Base-by-base conservation (phyloP, 768 basidiomycete species). In the Rhodosporidiobolus odoratus region DNA sequence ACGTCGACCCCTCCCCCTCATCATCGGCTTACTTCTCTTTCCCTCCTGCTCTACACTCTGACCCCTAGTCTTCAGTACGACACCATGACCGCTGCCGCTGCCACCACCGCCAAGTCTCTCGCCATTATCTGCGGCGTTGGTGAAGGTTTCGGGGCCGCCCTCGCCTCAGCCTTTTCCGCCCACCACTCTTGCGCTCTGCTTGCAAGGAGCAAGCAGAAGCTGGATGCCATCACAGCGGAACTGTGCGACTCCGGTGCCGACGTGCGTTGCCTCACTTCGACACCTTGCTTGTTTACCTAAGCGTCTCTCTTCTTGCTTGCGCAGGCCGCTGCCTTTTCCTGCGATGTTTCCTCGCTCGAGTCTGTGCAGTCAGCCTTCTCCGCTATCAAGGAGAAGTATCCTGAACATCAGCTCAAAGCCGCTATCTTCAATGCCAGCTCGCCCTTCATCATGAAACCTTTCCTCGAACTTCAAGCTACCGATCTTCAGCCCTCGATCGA, bases 401-500 rank as follows among this genome's bases (percentile, higher is more conserved):
- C 71, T 13, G 56, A 62, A 3, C 63, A 72, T 27, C 17, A 32
- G 16, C 40, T 75, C 56, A 58, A 62, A 21, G 59, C 59, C 2
- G 76, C 74, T 17, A 35, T 74, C 34, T 77, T 72, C 75, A 77
- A 77, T 63, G 76, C 69, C 25, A 72, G 67, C 35, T 68, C 65
- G 30, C 66, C 71, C 19, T 73, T 75, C 52, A 25, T 66, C 25
- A 40, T 74, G 35, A 73, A 68, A 37, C 74, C 74, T 6, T 78
- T 78, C 74, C 74, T 78, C 58, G 77, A 78, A 15, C 40, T 74
- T 7, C 9, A n/a, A 7, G 38, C 53, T 34, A 23, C 64, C 30
- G 69, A 68, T 19, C n/a, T 69, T 32, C 13, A 40, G 4, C 58
- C 67, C 4, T 67, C 63, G 25, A 27, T 77, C n/a, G 67, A 68